Evolutionary conservation across 1,284 basidiomycete genomes (phyloP).

Genomic region (Apiotrichum sp.): DNA sequence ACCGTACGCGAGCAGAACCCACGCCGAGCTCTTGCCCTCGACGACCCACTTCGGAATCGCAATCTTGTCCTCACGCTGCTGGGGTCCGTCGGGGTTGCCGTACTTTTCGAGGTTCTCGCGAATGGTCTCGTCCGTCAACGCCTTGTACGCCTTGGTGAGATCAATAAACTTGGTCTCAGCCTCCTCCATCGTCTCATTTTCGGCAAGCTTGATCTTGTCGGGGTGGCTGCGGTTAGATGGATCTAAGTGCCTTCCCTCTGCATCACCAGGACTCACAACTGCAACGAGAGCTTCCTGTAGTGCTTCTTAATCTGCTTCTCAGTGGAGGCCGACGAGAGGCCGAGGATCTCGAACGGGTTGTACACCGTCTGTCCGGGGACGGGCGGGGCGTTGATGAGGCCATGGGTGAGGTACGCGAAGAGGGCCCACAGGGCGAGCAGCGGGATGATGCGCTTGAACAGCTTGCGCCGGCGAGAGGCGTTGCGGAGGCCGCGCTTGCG

Average conservation of each 20-base stretch:
- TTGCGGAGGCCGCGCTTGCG: constrained; percentile 30
- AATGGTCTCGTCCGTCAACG: constrained; percentile 90
- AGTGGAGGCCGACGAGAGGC: constrained; percentile 61
- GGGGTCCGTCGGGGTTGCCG: constrained; percentile 93
- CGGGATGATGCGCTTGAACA: constrained; percentile 51
- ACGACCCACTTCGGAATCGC: constrained; percentile 93
- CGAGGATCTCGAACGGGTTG: constrained; percentile 92
- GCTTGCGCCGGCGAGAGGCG: constrained; percentile 40
- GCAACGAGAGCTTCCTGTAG: constrained; percentile 86
- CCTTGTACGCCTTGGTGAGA: constrained; percentile 97
- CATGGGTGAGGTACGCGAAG: constrained; percentile 64
- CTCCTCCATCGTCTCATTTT: constrained; percentile 82
- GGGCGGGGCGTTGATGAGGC: constrained; percentile 55
- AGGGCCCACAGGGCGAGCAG: constrained; percentile 68
- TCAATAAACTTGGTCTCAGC: constrained; percentile 85
- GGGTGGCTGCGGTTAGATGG: constrained; percentile 63
- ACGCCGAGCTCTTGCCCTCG: constrained; percentile 83
- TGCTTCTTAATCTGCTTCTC: constrained; percentile 95
- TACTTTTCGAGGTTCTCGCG: constrained; percentile 87
- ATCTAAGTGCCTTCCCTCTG: too few species aligned
- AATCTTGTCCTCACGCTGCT: constrained; percentile 92
- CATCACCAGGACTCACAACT: constrained; percentile 58
- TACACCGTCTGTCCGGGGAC: constrained; percentile 65
- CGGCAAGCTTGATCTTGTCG: constrained; percentile 82
- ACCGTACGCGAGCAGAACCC: constrained; percentile 84